Percentiles rank a stretch among this genome's conserved stretches.
phyloP scores from a whole-genome alignment of 192 early-diverging fungal species.

The Spizellomyces punctatus region DNA sequence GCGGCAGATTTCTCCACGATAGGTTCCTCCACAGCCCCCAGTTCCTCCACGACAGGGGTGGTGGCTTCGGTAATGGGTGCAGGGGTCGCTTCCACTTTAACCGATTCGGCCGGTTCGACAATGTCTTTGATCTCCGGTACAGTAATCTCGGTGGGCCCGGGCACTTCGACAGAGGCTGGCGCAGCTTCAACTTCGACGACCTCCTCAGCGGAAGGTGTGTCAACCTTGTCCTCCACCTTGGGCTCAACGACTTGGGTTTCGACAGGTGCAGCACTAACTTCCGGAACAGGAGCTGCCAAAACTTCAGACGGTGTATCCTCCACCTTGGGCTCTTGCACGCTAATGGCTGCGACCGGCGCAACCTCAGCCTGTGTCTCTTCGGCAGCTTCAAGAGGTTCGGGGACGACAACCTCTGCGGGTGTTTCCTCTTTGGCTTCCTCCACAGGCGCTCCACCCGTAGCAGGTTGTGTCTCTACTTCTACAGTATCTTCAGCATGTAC shows the following conservation, averaged over 20 bases:
- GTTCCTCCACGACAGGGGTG: not conserved
- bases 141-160: not conserved
- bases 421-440: not conserved
- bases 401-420: slow-evolving; percentile 1
- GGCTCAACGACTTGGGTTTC: not conserved
- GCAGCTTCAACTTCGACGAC: not conserved
- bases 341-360: slow-evolving; percentile 4
- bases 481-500: too few species aligned
- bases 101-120: slow-evolving; percentile 1
- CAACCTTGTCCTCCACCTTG: not conserved
- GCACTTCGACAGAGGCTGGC: not conserved
- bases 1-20: not conserved
- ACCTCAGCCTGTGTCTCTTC: not conserved
- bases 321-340: not conserved
- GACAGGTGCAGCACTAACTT: not conserved
- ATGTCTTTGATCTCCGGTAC: not conserved
- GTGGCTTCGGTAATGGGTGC: not conserved
- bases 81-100: not conserved
- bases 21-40: not conserved
- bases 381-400: not conserved
- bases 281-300: not conserved
- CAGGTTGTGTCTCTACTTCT: too few species aligned
- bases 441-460: not conserved
- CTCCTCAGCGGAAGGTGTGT: not conserved
- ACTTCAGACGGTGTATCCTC: slow-evolving; percentile 4